phyloP scores from a whole-genome alignment of 129 eudicot genomes.

The Tagetes patula region DNA sequence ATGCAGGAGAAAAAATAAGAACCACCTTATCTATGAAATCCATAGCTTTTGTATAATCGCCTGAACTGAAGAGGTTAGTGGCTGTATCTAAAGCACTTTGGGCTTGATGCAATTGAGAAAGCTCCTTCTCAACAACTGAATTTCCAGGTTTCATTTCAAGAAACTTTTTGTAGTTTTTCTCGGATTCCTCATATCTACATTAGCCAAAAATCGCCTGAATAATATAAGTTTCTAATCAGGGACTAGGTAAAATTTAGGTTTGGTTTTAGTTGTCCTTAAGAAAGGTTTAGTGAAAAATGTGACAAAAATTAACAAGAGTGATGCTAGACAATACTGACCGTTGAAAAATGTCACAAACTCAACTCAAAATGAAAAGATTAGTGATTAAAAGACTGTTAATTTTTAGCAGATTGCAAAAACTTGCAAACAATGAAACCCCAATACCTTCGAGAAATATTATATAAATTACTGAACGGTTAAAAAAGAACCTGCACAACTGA shows the following conservation, averaged over 20 bases:
- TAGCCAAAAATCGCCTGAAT: conserved; percentile 69
- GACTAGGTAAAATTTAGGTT: conserved; percentile 23
- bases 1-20: conserved; percentile 93
- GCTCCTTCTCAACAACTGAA: conserved; percentile 85
- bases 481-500: conserved; percentile 76
- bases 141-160: conserved; percentile 82
- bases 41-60: conserved; percentile 69
- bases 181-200: conserved; percentile 94
- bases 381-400: conserved; percentile 7
- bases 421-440: neutral
- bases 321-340: neutral
- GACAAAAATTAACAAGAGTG: neutral
- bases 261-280: conserved; percentile 9
- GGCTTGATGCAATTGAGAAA: conserved; percentile 85
- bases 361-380: neutral
- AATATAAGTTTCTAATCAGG: conserved; percentile 53
- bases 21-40: conserved; percentile 83
- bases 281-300: conserved; percentile 16
- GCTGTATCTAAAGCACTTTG: conserved; percentile 75
- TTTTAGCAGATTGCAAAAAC: neutral
- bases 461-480: conserved; percentile 9
- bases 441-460: neutral
- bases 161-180: conserved; percentile 68
- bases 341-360: neutral
- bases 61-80: conserved; percentile 49